Base-by-base conservation (phyloP, 1,139 yeast genomes). In the Yamadazyma conglobata region DNA sequence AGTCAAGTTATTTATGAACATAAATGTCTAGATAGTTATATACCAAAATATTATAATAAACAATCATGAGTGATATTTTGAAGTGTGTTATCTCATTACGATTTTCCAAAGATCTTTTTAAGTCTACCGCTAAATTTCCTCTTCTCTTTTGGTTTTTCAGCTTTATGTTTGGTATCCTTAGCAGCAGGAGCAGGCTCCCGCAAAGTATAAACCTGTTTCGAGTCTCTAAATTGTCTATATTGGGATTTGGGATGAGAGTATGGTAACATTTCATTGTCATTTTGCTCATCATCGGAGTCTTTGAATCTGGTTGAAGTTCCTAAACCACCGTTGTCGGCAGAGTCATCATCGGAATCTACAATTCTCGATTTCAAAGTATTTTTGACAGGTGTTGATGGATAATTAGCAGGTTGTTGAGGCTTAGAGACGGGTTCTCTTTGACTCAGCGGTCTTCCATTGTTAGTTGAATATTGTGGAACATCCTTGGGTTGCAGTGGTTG, bases 31-130 rank as follows among this genome's bases (percentile, higher is more conserved):
- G n/a, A n/a, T n/a, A n/a, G n/a, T n/a, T n/a, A n/a, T n/a, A n/a
- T n/a, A n/a, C n/a, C n/a, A n/a, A n/a, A n/a, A n/a, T n/a, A n/a
- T n/a, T n/a, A n/a, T n/a, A n/a, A n/a, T n/a, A n/a, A n/a, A n/a
- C n/a, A n/a, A n/a, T n/a, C n/a, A n/a, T n/a, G n/a, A n/a, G n/a
- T n/a, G n/a, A n/a, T n/a, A n/a, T n/a, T n/a, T n/a, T n/a, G n/a
- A n/a, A n/a, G n/a, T n/a, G n/a, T n/a, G n/a, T n/a, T n/a, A 12
- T 22, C n/a, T 22, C 3, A 11, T 13, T 32, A 40, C 8, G 40
- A 35, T 46, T 69, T 68, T 4, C 84, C 83, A 51, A 80, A 80
- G 27, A 80, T 50, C 48, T 75, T 79, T 47, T 77, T 75, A 34
- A 80, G 60, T 47, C 75, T 77, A 15, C 77, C 73, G 42, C 77